These are phyloP conservation scores for Pseudoscleropodium purum DNA, from an alignment of 225 moss, liverwort and hornwort species.

Conservation along the genomic window DNA sequence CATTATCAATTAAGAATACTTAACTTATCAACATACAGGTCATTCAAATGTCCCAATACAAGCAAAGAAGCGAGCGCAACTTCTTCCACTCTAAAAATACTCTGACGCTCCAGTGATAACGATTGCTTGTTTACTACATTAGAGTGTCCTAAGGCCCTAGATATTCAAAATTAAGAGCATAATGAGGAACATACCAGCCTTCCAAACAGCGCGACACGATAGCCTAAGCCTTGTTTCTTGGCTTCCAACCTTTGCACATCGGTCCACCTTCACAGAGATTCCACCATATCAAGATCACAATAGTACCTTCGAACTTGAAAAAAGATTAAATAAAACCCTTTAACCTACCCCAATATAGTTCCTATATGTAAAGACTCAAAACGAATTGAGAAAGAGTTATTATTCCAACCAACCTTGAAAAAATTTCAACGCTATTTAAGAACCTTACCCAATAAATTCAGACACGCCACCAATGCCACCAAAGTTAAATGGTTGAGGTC, in stretches of 20 bases:
- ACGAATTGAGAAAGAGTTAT: neutral
- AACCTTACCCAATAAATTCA: conserved; percentile 71
- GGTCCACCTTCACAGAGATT: conserved; percentile 61
- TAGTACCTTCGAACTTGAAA: neutral
- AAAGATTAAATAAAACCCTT: neutral
- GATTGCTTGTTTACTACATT: neutral
- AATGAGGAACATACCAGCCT: conserved; percentile 43
- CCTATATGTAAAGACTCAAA: neutral
- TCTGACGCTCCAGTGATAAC: neutral
- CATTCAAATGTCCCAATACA: neutral
- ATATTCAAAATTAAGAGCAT: neutral
- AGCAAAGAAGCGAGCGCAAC: neutral
- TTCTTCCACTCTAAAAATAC: neutral
- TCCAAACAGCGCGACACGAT: conserved; percentile 55
- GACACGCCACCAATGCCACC: conserved; percentile 92
- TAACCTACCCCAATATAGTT: neutral
- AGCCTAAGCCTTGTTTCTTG: conserved; percentile 70
- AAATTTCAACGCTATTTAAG: neutral
- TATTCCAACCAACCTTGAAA: neutral
- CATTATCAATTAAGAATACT: neutral
- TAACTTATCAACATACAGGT: neutral
- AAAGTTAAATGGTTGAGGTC: conserved; percentile 70
- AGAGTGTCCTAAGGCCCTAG: neutral
- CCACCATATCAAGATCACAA: conserved; percentile 2
- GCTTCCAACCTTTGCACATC: conserved; percentile 85